phyloP scores from a whole-genome alignment of 116 monocot species.

The Papilionanthe hybrid region DNA sequence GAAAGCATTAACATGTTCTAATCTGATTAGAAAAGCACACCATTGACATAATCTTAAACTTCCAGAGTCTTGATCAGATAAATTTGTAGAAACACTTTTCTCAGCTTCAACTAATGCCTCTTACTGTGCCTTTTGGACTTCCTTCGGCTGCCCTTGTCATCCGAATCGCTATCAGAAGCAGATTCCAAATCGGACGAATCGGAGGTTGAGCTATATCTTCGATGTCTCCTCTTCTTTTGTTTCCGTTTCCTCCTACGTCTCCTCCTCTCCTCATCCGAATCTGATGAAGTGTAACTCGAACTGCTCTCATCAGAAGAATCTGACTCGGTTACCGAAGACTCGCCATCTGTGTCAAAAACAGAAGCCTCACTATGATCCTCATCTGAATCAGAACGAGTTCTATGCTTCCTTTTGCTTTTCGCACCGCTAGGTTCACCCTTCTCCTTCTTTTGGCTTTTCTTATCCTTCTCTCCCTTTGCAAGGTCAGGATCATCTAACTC shows the following conservation, averaged over 20 bases:
- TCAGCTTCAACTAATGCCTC: conserved; percentile 28
- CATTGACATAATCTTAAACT: no score
- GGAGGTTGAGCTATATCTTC: conserved; percentile 56
- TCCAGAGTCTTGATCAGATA: no score
- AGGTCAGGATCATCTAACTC: conserved; percentile 64
- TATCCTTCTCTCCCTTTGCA: conserved; percentile 23
- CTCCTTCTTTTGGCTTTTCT: conserved; percentile 19
- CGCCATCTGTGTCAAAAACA: conserved; percentile 73
- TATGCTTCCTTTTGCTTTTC: conserved; percentile 82
- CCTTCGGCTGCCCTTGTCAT: conserved; percentile 45
- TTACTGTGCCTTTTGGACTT: conserved; percentile 47
- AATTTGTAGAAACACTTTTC: no score
- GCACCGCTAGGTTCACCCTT: conserved; percentile 24
- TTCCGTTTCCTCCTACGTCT: conserved; percentile 40
- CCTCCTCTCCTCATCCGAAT: conserved; percentile 51
- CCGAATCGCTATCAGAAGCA: conserved; percentile 60
- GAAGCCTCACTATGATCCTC: conserved; percentile 68
- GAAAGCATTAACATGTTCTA: no score
- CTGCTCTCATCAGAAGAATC: conserved; percentile 59
- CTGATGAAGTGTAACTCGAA: conserved; percentile 61
- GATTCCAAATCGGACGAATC: conserved; percentile 65
- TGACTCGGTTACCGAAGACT: conserved; percentile 50
- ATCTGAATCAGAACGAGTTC: conserved; percentile 44
- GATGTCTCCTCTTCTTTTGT: conserved; percentile 32
- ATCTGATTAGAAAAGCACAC: no score